Evolutionary conservation across 2,329 filamentous ascomycete species (phyloP).

Genomic region (Davidsoniella virescens): DNA sequence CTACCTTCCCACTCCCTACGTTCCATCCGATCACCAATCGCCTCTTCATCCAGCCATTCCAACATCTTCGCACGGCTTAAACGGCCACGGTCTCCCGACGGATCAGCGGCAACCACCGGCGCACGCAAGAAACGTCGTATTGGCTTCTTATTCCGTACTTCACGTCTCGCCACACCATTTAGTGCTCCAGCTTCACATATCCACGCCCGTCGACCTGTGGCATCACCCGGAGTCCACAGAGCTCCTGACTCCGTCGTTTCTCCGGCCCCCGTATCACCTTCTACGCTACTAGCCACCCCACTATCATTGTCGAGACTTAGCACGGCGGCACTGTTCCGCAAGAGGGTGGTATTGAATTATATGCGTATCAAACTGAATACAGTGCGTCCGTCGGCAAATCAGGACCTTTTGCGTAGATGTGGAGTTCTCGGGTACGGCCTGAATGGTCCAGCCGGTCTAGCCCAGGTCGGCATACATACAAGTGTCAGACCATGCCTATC

Average conservation of each 20-base stretch:
- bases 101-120: constrained; percentile 30
- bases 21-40: background rate
- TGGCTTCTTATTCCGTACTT: constrained; percentile 47
- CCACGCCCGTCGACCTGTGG: constrained; percentile 30
- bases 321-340: background rate
- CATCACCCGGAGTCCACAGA: constrained; percentile 13
- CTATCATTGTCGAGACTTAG: background rate
- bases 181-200: constrained; percentile 56
- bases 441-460: constrained; percentile 14
- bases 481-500: background rate
- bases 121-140: constrained; percentile 46
- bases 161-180: constrained; percentile 51
- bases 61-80: constrained; percentile 22
- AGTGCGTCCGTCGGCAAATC: too few relatives aligned
- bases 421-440: constrained; percentile 10
- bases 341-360: background rate
- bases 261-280: too few relatives aligned
- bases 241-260: too few relatives aligned
- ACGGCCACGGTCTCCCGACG: constrained; percentile 38
- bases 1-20: background rate
- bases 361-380: background rate
- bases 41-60: background rate
- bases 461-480: constrained; percentile 4
- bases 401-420: too few relatives aligned
- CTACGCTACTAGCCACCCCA: too few relatives aligned